Conservation (phyloP, 2,329 filamentous ascomycete species). For the Simplicillium sp. region DNA sequence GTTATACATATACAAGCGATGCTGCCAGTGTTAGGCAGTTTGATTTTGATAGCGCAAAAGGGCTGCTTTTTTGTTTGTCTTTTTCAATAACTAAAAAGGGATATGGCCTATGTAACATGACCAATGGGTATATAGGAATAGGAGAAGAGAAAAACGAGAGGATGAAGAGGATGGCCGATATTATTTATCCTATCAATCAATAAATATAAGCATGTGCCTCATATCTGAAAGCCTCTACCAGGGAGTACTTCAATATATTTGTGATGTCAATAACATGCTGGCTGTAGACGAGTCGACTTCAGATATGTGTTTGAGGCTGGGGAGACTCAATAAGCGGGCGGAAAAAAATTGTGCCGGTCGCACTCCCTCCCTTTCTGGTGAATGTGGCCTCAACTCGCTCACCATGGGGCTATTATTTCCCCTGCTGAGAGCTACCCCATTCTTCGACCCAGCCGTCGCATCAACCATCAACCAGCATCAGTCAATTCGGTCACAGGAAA, state of each 20-base stretch:
- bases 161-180: conserved; percentile 10
- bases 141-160: background rate
- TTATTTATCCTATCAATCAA: conserved; percentile 5
- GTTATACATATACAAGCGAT: conserved; percentile 1
- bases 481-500: conserved; percentile 17
- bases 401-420: conserved; percentile 17
- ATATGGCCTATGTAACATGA: too few relatives aligned
- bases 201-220: background rate
- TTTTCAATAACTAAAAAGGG: conserved; percentile 20
- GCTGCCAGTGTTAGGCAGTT: conserved; percentile 7
- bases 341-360: conserved; percentile 22
- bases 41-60: conserved; percentile 43
- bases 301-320: too few relatives aligned
- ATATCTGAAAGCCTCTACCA: too few relatives aligned
- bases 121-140: background rate
- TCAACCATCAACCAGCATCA: background rate
- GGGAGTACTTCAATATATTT: too few relatives aligned
- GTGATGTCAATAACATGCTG: too few relatives aligned
- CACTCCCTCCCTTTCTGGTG: conserved; percentile 22
- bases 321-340: conserved; percentile 3
- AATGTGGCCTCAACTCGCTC: conserved; percentile 35
- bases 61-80: conserved; percentile 40
- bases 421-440: conserved; percentile 3
- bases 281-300: too few relatives aligned
- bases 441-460: conserved; percentile 5